Evolutionary conservation across 768 basidiomycete species (phyloP), one percentile per base, ranked within the genome.

Genomic region (Suillus bovinus): DNA sequence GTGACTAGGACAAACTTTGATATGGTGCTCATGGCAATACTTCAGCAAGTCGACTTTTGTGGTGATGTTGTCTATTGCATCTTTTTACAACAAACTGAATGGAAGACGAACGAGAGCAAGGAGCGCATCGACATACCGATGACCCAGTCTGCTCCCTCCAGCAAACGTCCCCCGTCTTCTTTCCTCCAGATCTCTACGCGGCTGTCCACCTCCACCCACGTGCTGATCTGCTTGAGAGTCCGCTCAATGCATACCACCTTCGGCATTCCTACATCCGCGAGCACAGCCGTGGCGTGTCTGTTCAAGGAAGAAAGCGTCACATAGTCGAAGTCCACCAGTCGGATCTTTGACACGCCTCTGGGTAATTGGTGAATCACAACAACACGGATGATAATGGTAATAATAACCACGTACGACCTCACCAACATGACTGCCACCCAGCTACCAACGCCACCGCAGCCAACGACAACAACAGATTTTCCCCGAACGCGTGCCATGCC

Each of bases 11-110:
- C 74, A 3, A 53, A 91, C 93, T 79, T 92, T 94, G 74, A 99
- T 86, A 20, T 81, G 71, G 65, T 89, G 80, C 60, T 88, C 84
- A 68, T 91, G 84, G 69, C 96, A 99, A 74, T 96, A 90, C 61
- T 91, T 87, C 9, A 99, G 82, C 49, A 99, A 80, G 69, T 99
- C 96, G 13, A 97, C 94, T 73, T 99, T 99, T 0, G 96, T 96
- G 53, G 91, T 85, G 64, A 99, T 96, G 71, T 99, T 99, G 76
- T 99, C 96, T 63, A 99, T 99, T 6, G 95, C 95, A 74, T 99
- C 96, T 86, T 68, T 6, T 39, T 16, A 56, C 7, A 59, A n/a
- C 10, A 29, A 59, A 56, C 65, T 36, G 46, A 53, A 13, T 50
- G 63, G 22, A 49, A 34, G 46, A 60, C 63, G 44, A 70, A 59